Percentiles rank a stretch among this genome's conserved stretches.
phyloP scores from a whole-genome alignment of 2,329 filamentous ascomycete species.

The Lasiodiplodia hormozganensis region DNA sequence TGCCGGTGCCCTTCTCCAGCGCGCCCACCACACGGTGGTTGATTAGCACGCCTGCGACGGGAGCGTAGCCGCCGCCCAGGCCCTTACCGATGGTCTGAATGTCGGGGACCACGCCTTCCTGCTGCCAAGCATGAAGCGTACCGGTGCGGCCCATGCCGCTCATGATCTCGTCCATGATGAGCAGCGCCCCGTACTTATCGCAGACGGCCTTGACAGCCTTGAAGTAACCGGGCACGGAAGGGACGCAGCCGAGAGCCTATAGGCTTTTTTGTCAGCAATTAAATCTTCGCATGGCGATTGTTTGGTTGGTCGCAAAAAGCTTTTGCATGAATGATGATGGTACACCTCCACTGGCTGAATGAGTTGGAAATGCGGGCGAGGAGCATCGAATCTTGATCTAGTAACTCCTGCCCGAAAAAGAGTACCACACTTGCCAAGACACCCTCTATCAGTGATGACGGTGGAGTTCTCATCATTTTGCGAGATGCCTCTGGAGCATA shows the following conservation, averaged over 20 bases:
- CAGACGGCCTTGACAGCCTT: constrained; percentile 72
- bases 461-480: too few species aligned
- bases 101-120: constrained; percentile 66
- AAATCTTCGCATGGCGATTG: too few species aligned
- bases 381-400: too few species aligned
- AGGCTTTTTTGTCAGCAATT: background rate
- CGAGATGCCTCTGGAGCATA: too few species aligned
- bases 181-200: constrained; percentile 71
- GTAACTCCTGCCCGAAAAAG: too few species aligned
- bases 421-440: too few species aligned
- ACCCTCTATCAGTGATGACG: too few species aligned
- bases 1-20: constrained; percentile 53
- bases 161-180: constrained; percentile 85
- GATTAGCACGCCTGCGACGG: constrained; percentile 67
- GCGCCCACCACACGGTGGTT: constrained; percentile 58
- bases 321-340: too few species aligned
- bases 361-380: too few species aligned
- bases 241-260: constrained; percentile 72
- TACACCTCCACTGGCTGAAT: too few species aligned
- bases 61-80: constrained; percentile 68
- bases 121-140: constrained; percentile 67
- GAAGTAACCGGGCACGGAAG: constrained; percentile 72
- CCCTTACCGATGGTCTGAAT: constrained; percentile 72
- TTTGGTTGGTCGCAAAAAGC: background rate
- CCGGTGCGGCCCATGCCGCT: constrained; percentile 68